A percentile compares a stretch with the other conserved stretches of the same genome.
Evolutionary conservation across 2,329 filamentous ascomycete species (phyloP).

Genomic region (Talaromyces sp.): DNA sequence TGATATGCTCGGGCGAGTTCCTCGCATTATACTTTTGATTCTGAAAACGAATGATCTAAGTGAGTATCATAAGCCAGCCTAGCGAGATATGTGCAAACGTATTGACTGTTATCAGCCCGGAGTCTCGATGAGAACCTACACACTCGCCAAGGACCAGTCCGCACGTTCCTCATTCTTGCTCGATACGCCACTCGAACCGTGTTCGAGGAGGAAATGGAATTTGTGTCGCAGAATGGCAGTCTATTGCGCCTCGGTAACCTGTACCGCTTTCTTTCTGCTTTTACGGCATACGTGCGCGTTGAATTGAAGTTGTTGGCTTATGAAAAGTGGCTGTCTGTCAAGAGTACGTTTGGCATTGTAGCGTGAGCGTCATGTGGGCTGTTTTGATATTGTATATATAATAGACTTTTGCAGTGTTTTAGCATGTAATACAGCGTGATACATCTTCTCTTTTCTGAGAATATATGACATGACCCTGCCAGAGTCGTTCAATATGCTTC

Average conservation of each 20-base stretch:
- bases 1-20: slow-evolving; percentile 81
- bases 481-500: neutral
- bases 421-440: slow-evolving; percentile 1
- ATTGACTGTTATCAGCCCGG: slow-evolving; percentile 52
- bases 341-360: slow-evolving; percentile 41
- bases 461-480: neutral
- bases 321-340: slow-evolving; percentile 54
- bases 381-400: neutral
- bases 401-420: slow-evolving; percentile 8
- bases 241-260: slow-evolving; percentile 54
- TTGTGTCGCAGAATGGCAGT: slow-evolving; percentile 47
- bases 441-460: no score
- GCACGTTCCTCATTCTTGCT: slow-evolving; percentile 63
- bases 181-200: slow-evolving; percentile 61
- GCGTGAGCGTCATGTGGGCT: slow-evolving; percentile 1
- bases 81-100: neutral
- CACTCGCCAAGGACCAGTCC: slow-evolving; percentile 56
- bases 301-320: slow-evolving; percentile 59
- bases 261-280: slow-evolving; percentile 50
- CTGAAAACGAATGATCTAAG: slow-evolving; percentile 96
- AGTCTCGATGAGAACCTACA: slow-evolving; percentile 80
- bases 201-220: slow-evolving; percentile 59
- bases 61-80: slow-evolving; percentile 34
- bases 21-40: slow-evolving; percentile 87
- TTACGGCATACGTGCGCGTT: slow-evolving; percentile 53